These are phyloP conservation scores for Ophiosphaerella herpotricha DNA, from an alignment of 2,329 filamentous ascomycete species.

Conservation along the genomic window DNA sequence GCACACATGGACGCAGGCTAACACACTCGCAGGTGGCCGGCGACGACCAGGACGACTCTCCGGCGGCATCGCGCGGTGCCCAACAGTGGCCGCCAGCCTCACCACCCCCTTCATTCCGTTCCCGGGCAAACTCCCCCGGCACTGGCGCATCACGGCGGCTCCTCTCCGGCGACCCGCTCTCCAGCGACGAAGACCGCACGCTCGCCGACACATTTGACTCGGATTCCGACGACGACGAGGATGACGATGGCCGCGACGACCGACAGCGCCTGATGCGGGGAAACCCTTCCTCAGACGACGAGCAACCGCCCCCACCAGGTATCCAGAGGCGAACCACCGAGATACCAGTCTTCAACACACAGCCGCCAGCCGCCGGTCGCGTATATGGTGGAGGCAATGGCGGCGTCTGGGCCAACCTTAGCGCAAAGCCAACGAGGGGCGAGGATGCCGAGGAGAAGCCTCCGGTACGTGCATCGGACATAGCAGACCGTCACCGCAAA, in stretches of 20 bases:
- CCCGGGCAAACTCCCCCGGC: constrained; percentile 72
- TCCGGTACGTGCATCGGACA: constrained; percentile 68
- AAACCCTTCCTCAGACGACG: constrained; percentile 46
- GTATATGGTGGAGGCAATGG: constrained; percentile 80
- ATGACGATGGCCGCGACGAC: constrained; percentile 74
- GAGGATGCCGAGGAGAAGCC: constrained; percentile 88
- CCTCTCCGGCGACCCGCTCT: constrained; percentile 58
- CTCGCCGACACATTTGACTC: constrained; percentile 88
- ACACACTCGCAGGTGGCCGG: constrained; percentile 44
- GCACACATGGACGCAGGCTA: constrained; percentile 22
- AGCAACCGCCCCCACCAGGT: constrained; percentile 34
- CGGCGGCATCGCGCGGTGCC: constrained; percentile 24
- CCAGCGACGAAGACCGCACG: constrained; percentile 71
- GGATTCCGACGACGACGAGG: constrained; percentile 69
- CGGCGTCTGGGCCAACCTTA: constrained; percentile 94
- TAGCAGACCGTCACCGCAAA: background rate
- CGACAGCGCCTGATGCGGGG: constrained; percentile 83
- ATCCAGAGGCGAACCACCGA: constrained; percentile 58
- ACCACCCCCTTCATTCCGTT: constrained; percentile 81
- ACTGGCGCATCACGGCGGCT: constrained; percentile 52
- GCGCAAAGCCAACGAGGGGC: constrained; percentile 82
- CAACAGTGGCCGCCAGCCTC: constrained; percentile 50
- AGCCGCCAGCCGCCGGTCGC: constrained; percentile 49
- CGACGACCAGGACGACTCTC: constrained; percentile 50
- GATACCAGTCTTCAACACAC: constrained; percentile 56